Conservation (phyloP, 2,329 filamentous ascomycete species). For the Orbilia blumenaviensis region DNA sequence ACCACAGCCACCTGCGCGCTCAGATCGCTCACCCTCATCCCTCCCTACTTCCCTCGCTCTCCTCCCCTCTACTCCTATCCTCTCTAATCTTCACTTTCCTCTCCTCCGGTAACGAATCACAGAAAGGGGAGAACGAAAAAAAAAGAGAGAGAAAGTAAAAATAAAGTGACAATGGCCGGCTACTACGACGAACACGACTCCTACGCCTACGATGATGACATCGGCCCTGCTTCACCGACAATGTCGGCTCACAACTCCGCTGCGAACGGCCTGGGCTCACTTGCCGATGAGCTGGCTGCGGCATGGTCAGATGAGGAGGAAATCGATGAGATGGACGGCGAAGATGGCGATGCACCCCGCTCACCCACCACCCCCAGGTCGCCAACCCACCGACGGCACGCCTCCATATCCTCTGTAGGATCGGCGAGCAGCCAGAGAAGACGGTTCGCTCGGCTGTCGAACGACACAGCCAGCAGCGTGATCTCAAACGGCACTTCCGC, state of each 20-base stretch:
- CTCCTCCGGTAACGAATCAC: background rate
- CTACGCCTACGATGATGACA: conserved; percentile 46
- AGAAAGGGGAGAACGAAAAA: too few relatives aligned
- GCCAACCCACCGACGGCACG: conserved; percentile 42
- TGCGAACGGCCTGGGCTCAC: conserved; percentile 71
- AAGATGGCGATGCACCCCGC: conserved; percentile 41
- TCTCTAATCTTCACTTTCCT: background rate
- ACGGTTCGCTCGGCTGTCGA: conserved; percentile 47
- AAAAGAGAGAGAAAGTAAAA: too few relatives aligned
- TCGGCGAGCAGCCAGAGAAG: conserved; percentile 45
- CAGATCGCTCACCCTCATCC: conserved; percentile 8
- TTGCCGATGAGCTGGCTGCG: conserved; percentile 82
- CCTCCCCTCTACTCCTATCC: too few relatives aligned
- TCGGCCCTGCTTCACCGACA: conserved; percentile 46
- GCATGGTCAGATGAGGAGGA: conserved; percentile 69
- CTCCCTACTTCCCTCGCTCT: too few relatives aligned
- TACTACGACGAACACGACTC: conserved; percentile 52
- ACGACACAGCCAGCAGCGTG: conserved; percentile 49
- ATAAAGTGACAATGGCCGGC: conserved; percentile 43
- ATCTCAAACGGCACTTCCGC: conserved; percentile 47
- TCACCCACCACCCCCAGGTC: conserved; percentile 46
- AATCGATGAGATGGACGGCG: conserved; percentile 39
- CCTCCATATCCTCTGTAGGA: conserved; percentile 48
- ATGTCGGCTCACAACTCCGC: conserved; percentile 26
- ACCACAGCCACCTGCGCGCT: background rate